Conservation (phyloP, 179 eudicot species). For the Beta lomatogona region DNA sequence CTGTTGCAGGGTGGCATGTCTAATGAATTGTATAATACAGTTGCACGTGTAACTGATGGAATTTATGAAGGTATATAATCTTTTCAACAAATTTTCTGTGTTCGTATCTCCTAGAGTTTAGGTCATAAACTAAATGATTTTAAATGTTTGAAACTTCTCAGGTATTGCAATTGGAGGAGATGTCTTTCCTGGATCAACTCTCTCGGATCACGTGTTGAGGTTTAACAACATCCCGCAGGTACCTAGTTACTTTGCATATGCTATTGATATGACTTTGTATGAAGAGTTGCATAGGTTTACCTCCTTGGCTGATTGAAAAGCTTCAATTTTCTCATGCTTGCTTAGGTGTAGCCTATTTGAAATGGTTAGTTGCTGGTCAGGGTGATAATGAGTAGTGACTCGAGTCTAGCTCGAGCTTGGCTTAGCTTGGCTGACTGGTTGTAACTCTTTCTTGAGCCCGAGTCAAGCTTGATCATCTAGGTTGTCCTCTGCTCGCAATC, state of each 20-base stretch:
- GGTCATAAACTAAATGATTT: neutral
- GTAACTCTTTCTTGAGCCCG: neutral
- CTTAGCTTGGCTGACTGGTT: neutral
- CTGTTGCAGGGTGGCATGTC: conserved; percentile 95
- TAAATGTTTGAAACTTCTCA: conserved; percentile 26
- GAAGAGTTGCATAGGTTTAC: neutral
- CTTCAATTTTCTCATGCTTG: neutral
- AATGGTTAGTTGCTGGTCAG: neutral
- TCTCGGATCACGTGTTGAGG: conserved; percentile 95
- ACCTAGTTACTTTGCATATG: conserved; percentile 12
- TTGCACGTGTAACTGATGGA: conserved; percentile 98
- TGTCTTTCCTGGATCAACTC: conserved; percentile 98
- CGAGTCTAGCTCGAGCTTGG: neutral
- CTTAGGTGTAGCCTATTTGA: neutral
- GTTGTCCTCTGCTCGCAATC: neutral
- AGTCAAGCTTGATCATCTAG: neutral
- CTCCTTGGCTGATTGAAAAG: neutral
- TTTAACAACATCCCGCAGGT: conserved; percentile 99
- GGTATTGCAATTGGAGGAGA: conserved; percentile 99
- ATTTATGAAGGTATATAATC: conserved; percentile 79
- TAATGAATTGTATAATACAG: conserved; percentile 84
- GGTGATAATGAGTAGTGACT: neutral
- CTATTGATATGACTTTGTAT: neutral
- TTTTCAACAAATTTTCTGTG: neutral
- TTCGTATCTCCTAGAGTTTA: neutral